Evolutionary conservation across 2,329 filamentous ascomycete species (phyloP).

Genomic region (Beauveria asiatica): DNA sequence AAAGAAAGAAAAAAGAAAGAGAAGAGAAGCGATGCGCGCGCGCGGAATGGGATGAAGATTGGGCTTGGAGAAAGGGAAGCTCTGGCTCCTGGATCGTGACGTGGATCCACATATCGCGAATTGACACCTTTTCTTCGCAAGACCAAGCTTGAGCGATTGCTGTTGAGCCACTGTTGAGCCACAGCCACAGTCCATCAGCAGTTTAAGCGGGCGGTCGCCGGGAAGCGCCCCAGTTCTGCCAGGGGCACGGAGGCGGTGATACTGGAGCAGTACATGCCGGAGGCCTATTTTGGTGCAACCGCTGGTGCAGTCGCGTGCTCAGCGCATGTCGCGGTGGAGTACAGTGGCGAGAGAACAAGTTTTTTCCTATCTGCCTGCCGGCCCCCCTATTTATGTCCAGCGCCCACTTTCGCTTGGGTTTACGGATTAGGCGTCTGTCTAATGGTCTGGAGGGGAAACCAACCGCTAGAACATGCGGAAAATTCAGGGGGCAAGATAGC

Average conservation of each 20-base stretch:
- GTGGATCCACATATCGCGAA: constrained; percentile 13
- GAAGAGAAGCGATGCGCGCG: not conserved
- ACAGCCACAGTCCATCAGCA: not conserved
- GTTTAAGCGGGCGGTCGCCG: not conserved
- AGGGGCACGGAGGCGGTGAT: not conserved
- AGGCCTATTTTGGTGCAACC: not conserved
- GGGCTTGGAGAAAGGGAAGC: constrained; percentile 8
- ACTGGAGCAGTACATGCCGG: not conserved
- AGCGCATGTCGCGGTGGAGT: not conserved
- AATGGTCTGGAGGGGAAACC: not conserved
- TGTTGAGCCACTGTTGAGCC: not conserved
- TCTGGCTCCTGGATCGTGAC: constrained; percentile 9
- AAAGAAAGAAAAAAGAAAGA: not conserved
- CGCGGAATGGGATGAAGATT: not conserved
- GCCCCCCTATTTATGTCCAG: constrained; percentile 8
- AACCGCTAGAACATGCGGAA: not conserved
- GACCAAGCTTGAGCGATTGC: not conserved
- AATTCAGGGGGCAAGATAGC: not conserved
- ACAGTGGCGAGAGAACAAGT: constrained; percentile 1
- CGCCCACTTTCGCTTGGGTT: not conserved
- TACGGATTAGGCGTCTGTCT: not conserved
- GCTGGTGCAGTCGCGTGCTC: constrained; percentile 8
- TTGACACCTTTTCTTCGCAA: constrained; percentile 15
- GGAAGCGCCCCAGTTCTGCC: constrained; percentile 1
- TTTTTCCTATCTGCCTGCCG: not conserved